Evolutionary conservation across 192 early-diverging fungal genomes (phyloP).

Genomic region (Backusella mclennaniae): DNA sequence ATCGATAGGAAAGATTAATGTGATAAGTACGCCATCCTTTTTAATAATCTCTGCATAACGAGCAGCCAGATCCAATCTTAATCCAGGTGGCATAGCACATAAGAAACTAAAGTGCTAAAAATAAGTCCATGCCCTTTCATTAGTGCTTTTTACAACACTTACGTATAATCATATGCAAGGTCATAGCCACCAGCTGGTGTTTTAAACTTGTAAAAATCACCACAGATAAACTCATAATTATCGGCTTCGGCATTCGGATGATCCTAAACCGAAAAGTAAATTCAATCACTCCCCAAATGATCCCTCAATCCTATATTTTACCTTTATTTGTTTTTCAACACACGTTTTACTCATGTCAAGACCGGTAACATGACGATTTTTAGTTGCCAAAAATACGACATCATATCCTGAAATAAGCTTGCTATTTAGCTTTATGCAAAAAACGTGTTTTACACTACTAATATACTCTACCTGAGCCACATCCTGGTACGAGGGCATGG

Average conservation of each 20-base stretch:
- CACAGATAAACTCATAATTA: conserved; percentile 45
- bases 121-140: not conserved
- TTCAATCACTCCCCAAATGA: not conserved
- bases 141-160: conserved; percentile 21
- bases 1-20: conserved; percentile 77
- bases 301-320: conserved; percentile 11
- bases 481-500: conserved; percentile 61
- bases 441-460: not conserved
- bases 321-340: conserved; percentile 52
- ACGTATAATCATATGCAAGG: conserved; percentile 83
- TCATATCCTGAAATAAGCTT: conserved; percentile 58
- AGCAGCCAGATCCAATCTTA: conserved; percentile 62
- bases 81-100: conserved; percentile 68
- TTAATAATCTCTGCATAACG: conserved; percentile 64
- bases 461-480: conserved; percentile 43
- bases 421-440: not conserved
- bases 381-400: conserved; percentile 67
- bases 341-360: conserved; percentile 69
- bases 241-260: conserved; percentile 18
- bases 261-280: conserved; percentile 22
- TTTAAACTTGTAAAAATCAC: conserved; percentile 75
- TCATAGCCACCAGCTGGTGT: conserved; percentile 57
- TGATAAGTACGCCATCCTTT: conserved; percentile 67
- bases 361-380: conserved; percentile 59
- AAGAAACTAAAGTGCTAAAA: conserved; percentile 56